Base-by-base conservation (phyloP, 2,329 filamentous ascomycete genomes). In the Colletotrichum viniferum region DNA sequence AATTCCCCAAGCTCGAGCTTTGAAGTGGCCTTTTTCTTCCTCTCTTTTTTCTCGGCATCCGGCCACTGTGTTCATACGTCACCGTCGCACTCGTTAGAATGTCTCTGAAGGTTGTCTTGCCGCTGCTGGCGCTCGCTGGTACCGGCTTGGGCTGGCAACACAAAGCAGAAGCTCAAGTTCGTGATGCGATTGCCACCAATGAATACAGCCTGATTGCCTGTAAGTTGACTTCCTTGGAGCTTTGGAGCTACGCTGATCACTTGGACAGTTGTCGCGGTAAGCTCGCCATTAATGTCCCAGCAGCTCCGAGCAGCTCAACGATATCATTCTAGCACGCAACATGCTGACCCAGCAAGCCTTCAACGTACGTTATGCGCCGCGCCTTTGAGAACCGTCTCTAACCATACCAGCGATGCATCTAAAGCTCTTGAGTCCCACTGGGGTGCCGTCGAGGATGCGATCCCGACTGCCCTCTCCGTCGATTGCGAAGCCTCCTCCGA, bases 351-450 rank as follows among this genome's bases (percentile, higher is more conserved):
- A 18, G 24, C 4, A 58, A 75, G 73, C 63, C 73, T 13, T 68
- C 63, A 10, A 58, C 26, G 73, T 75, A 75, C 16, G 70, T 28
- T 9, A 4, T 3, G 16, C 26, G 12, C 0, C 30, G 4, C 30
- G 1, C 18, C 5, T 38, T 38, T 16, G 3, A 14, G 7, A 1
- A 16, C 5, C 14, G 4, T 28, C 10, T 26, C 52, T 75, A 10
- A 75, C 32, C 26, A 10, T 6, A 24, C 21, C 69, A 86, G 84
- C 55, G 76, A 80, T 7, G 69, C 79, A 10, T 83, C 82, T 61
- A 78, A 82, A 77, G 76, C 79, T 12, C 79, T 87, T 18, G 83
- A 86, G 58, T 34, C 79, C 26, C 82, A 86, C 82, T 87, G 85
- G 85, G 67, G 18, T 1, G 30, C 73, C 2, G 76, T 83, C 7